Base-by-base conservation (phyloP, 2,329 filamentous ascomycete species). In the Bertia moriformis region DNA sequence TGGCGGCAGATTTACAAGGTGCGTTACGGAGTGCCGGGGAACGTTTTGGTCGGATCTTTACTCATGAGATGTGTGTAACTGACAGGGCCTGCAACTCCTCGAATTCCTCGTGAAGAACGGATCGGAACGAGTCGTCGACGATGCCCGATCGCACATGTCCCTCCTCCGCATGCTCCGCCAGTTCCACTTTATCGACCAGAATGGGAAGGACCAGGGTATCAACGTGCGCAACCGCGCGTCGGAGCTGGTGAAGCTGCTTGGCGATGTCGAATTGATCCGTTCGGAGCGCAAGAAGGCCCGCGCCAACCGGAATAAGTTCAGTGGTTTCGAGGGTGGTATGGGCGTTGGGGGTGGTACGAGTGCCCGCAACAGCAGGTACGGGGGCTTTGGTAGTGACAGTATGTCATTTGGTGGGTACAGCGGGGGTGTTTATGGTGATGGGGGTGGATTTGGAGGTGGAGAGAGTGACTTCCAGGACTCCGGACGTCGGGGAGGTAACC, bases 1-100 rank as follows among this genome's bases (percentile, higher is more conserved):
- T 98, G 91, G 91, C 77, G 91, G 48, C 91, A 98, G 60, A 98
- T 98, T 55, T 98, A 98, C 73, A 98, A 98, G 69, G 82, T 86
- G 17, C 15, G 32, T 55, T 98, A 98, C 73, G 98, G 98, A 68
- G 82, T 86, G 15, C 15, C 7, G 10, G n/a, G n/a, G n/a, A n/a
- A n/a, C n/a, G n/a, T n/a, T n/a, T n/a, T n/a, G n/a, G n/a, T n/a
- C n/a, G n/a, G n/a, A n/a, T n/a, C n/a, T n/a, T n/a, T 38, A 15
- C 24, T 13, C 14, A 20, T 3, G 3, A n/a, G 13, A 13, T 14
- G 12, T 1, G 27, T 41, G n/a, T n/a, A n/a, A n/a, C 10, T 10
- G 7, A 7, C 32, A 35, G 32, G 17, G 32, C 7, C 78, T 98
- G 18, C 91, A 96, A 69, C 71, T 98, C 41, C 80, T 98, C 55